These are phyloP conservation scores for Drechslerella dactyloides DNA, from an alignment of 2,329 filamentous ascomycete genomes.

Conservation along the genomic window DNA sequence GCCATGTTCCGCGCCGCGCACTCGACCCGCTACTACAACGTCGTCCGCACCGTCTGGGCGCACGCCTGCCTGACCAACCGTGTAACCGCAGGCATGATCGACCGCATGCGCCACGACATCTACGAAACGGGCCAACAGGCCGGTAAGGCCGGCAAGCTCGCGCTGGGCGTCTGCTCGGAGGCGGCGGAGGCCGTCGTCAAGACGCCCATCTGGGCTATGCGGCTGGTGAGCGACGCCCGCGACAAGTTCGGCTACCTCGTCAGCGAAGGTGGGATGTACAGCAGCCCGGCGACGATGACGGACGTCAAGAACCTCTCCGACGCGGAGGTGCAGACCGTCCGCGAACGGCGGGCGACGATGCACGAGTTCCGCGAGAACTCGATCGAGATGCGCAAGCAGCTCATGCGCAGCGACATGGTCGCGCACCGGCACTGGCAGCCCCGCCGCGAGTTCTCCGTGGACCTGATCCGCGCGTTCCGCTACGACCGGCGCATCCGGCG, in stretches of 20 bases:
- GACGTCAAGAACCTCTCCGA: conserved; percentile 8
- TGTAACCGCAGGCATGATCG: conserved; percentile 39
- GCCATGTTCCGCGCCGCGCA: conserved; percentile 28
- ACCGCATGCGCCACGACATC: conserved; percentile 45
- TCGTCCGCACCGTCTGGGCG: conserved; percentile 44
- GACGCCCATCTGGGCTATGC: conserved; percentile 39
- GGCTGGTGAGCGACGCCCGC: conserved; percentile 33
- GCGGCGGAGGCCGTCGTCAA: conserved; percentile 30
- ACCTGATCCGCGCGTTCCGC: conserved; percentile 16
- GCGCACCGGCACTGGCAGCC: conserved; percentile 26
- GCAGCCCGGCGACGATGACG: conserved; percentile 17
- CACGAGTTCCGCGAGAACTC: conserved; percentile 13
- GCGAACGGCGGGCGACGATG: background rate
- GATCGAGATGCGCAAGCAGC: conserved; percentile 28
- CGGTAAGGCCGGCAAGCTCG: conserved; percentile 39
- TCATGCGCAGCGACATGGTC: conserved; percentile 30
- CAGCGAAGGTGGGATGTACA: conserved; percentile 25
- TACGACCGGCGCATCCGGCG: conserved; percentile 18
- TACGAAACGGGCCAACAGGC: conserved; percentile 39
- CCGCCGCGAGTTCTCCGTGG: conserved; percentile 19
- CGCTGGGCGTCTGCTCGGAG: conserved; percentile 35
- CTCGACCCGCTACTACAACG: conserved; percentile 30
- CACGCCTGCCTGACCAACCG: conserved; percentile 39
- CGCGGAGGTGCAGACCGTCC: background rate
- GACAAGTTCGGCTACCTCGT: conserved; percentile 25